Conservation (phyloP, 306 rosid genomes). For the Mimosa bimucronata region DNA sequence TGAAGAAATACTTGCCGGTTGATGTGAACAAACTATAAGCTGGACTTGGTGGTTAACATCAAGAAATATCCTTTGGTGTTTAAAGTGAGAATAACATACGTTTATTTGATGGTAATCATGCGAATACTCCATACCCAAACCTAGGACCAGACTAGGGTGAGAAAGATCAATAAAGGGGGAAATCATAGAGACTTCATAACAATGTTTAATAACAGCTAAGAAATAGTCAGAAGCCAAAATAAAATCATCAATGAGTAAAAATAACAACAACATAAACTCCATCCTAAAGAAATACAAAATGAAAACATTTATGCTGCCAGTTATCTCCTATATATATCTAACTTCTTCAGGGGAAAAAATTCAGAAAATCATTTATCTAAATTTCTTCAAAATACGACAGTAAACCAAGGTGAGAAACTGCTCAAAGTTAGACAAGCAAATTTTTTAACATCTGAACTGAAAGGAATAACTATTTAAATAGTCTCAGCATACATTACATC, state of each 20-base stretch:
- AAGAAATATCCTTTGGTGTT: neutral
- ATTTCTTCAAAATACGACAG: slow-evolving; percentile 3
- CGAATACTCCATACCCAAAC: neutral
- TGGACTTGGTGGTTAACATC: neutral
- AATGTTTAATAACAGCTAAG: neutral
- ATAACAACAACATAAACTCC: neutral
- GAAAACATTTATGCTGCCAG: neutral
- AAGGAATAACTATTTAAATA: slow-evolving; percentile 19
- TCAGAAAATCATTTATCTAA: neutral
- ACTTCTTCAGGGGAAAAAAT: too few species aligned
- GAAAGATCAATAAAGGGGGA: neutral
- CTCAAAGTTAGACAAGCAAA: slow-evolving; percentile 10
- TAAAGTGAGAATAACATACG: neutral
- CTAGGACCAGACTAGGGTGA: neutral
- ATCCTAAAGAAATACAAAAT: neutral
- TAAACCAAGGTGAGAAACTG: slow-evolving; percentile 25
- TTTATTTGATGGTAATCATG: neutral
- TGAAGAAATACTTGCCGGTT: neutral
- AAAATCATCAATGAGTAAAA: neutral
- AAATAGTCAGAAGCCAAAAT: neutral
- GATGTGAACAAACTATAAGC: neutral
- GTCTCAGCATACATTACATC: slow-evolving; percentile 8
- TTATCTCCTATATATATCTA: neutral
- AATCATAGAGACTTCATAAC: neutral
- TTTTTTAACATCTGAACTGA: slow-evolving; percentile 1